Percentiles rank a stretch among this genome's conserved stretches.
phyloP scores from a whole-genome alignment of 1,284 basidiomycete genomes.

The Apiotrichum porosum region DNA sequence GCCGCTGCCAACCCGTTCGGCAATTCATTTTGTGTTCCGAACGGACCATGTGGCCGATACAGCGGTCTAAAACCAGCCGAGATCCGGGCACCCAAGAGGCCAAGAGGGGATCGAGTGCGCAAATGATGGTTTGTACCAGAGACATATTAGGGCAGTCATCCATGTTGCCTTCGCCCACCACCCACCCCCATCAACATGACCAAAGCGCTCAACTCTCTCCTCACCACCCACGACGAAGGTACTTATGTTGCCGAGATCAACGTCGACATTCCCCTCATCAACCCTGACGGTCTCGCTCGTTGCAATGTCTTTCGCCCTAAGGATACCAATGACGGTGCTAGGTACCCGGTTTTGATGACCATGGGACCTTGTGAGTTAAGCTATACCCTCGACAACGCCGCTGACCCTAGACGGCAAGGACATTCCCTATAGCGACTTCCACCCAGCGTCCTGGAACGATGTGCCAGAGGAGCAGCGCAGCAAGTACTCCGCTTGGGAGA shows the following conservation, averaged over 20 bases:
- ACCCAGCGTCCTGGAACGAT: conserved; percentile 30
- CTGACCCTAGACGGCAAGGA: conserved; percentile 36
- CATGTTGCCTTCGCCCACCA: too few relatives aligned
- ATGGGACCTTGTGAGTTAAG: conserved; percentile 16
- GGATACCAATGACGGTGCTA: conserved; percentile 13
- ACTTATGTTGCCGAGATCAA: conserved; percentile 23
- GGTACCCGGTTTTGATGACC: conserved; percentile 35
- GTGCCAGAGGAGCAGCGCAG: conserved; percentile 40
- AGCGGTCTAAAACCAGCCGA: too few relatives aligned
- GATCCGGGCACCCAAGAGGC: too few relatives aligned
- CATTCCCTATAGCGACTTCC: conserved; percentile 33
- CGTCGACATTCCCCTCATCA: conserved; percentile 37
- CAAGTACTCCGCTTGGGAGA: conserved; percentile 38
- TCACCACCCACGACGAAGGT: background rate
- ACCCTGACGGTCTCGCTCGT: conserved; percentile 29
- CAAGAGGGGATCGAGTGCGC: too few relatives aligned
- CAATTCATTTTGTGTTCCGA: too few relatives aligned
- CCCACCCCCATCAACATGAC: too few relatives aligned
- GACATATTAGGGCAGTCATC: too few relatives aligned
- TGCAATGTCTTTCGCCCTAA: conserved; percentile 37
- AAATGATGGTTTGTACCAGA: too few relatives aligned
- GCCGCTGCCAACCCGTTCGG: too few relatives aligned
- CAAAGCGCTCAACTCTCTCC: conserved; percentile 9
- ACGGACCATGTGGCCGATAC: too few relatives aligned
- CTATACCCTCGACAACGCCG: too few relatives aligned